phyloP scores from a whole-genome alignment of 2,329 filamentous ascomycete genomes.

The Fusarium oxysporum region DNA sequence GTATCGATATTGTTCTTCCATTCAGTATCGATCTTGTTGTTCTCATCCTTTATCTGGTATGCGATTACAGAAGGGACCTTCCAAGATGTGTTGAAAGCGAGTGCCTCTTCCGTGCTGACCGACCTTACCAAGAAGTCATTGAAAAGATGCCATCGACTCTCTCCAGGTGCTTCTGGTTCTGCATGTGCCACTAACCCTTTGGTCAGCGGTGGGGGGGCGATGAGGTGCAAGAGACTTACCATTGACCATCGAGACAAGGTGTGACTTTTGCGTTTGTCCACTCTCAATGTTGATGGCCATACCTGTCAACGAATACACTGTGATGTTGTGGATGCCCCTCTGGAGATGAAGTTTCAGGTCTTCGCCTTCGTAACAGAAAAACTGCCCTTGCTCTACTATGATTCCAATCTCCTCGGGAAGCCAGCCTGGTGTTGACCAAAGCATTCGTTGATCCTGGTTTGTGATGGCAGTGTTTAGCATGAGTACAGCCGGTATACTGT shows the following conservation, averaged over 20 bases:
- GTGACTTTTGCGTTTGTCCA: conserved; percentile 85
- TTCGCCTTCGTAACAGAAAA: conserved; percentile 94
- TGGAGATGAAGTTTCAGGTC: conserved; percentile 85
- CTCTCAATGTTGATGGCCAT: conserved; percentile 91
- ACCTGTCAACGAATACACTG: conserved; percentile 91
- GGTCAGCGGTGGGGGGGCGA: conserved; percentile 39
- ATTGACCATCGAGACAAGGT: conserved; percentile 92
- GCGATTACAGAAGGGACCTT: conserved; percentile 90
- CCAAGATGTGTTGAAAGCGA: conserved; percentile 91
- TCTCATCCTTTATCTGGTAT: conserved; percentile 84
- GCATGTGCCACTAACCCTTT: conserved; percentile 70
- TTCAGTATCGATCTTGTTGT: conserved; percentile 83
- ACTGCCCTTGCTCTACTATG: conserved; percentile 88
- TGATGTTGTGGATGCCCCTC: conserved; percentile 81
- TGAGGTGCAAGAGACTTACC: conserved; percentile 57
- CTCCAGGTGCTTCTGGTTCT: conserved; percentile 66
- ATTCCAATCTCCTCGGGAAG: conserved; percentile 94
- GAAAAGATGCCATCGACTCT: conserved; percentile 92
- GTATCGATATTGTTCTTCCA: conserved; percentile 91
- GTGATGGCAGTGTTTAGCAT: conserved; percentile 86
- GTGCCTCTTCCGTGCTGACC: conserved; percentile 82
- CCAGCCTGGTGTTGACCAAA: conserved; percentile 93
- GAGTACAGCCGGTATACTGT: conserved; percentile 84
- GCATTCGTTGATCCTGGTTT: conserved; percentile 76
- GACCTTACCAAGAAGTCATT: conserved; percentile 95